Conservation (phyloP, 176 grass and related monocot genomes). For the Tuctoria greenei region DNA sequence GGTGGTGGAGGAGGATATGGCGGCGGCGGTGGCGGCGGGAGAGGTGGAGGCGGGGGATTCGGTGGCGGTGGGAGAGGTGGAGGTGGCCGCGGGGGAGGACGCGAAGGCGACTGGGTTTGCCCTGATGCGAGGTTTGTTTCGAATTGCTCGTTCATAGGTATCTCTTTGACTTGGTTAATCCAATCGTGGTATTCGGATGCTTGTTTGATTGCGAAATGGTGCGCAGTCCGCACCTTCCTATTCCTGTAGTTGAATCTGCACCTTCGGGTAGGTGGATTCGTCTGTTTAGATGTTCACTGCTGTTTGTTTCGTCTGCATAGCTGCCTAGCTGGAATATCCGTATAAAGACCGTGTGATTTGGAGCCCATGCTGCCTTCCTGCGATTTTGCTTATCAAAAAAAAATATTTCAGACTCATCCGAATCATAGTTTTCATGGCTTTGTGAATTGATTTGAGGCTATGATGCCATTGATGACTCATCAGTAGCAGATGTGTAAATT, state of each 20-base stretch:
- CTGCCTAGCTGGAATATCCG: neutral
- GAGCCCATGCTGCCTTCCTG: neutral
- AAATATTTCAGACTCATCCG: neutral
- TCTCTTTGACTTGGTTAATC: neutral
- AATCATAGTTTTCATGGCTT: neutral
- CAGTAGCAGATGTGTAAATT: neutral
- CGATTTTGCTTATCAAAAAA: neutral
- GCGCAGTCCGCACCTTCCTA: neutral
- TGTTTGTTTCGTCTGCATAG: neutral
- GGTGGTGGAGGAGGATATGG: conserved; percentile 37
- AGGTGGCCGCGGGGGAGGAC: conserved; percentile 50
- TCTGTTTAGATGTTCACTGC: neutral
- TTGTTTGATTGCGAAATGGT: neutral
- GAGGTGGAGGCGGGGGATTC: conserved; percentile 26
- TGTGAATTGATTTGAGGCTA: neutral
- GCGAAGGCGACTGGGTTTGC: conserved; percentile 85
- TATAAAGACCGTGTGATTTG: neutral
- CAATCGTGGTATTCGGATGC: neutral
- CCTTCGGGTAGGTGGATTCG: neutral
- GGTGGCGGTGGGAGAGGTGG: conserved; percentile 45
- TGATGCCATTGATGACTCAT: neutral
- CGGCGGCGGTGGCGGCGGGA: conserved; percentile 25
- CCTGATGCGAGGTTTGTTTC: conserved; percentile 56
- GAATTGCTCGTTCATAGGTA: neutral
- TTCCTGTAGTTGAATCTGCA: conserved; percentile 7